Base-by-base conservation (phyloP, 768 basidiomycete species). In the Leccinum boreale region DNA sequence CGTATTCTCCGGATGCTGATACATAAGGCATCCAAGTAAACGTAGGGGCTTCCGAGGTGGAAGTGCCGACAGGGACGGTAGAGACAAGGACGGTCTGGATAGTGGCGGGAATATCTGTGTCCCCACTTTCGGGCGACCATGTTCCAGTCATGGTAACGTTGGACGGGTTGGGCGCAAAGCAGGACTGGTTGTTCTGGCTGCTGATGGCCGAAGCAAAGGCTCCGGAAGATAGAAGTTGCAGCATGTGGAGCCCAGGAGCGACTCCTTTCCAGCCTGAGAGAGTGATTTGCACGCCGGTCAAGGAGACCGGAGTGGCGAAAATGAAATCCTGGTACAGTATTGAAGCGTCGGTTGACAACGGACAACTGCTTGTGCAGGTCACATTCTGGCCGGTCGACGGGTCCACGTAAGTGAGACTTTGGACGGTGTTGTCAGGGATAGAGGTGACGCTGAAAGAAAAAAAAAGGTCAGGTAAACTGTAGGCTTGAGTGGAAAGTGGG, bases 251-350 rank as follows among this genome's bases (percentile, higher is more conserved):
- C 45, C 95, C 97, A 4, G 92, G 83, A 8, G 85, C 83, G 9
- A 77, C 73, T 36, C 94, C 96, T 47, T 76, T 80, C 81, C 89
- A 96, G 49, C 79, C 75, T 8, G 87, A 84, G 19, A 98, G 77
- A 55, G 85, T 88, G 66, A 99, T 78, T 72, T 95, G 88, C 60
- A 97, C 84, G 51, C 97, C 97, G 6, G 94, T 97, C 64, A 98
- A 82, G n/a, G 78, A 74, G 33, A 83, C 69, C 6, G 81, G 72
- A 8, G 71, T 69, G 51, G 79, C 73, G 70, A 98, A 98, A 44
- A 97, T 75, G 75, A 97, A 99, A 72, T 99, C 97, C 72, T 98
- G 94, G 69, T 93, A 98, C 1, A 84, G 80, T 56, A 98, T 74
- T 11, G 84, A 80, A 3, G 89, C 70, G 69, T 97, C 84, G 47